phyloP scores from a whole-genome alignment of 1,284 basidiomycete genomes.

The Apiotrichum akiyoshidainum region DNA sequence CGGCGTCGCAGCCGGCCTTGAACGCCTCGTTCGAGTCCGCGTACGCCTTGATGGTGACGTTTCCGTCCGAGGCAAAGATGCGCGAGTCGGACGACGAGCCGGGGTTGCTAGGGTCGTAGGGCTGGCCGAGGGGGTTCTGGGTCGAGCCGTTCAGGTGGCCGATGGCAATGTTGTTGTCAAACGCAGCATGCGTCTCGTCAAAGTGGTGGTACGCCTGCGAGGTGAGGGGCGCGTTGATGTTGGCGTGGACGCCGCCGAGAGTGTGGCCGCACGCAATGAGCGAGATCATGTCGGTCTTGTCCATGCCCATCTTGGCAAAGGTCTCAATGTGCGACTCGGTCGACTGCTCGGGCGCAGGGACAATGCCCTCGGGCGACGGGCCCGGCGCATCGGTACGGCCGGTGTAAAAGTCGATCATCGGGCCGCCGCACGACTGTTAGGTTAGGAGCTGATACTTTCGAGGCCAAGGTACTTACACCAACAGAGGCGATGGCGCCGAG shows the following conservation, averaged over 20 bases:
- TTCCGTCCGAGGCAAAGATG: slow-evolving; percentile 17
- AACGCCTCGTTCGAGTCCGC: slow-evolving; percentile 14
- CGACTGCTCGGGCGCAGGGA: slow-evolving; percentile 18
- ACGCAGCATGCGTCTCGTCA: slow-evolving; percentile 10
- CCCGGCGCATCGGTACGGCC: slow-evolving; percentile 13
- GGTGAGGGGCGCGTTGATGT: slow-evolving; percentile 15
- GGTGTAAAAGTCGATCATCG: slow-evolving; percentile 15
- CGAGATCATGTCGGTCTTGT: slow-evolving; percentile 15
- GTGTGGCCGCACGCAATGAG: slow-evolving; percentile 23
- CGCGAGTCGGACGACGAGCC: slow-evolving; percentile 15
- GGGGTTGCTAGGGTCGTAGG: slow-evolving; percentile 10
- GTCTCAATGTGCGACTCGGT: slow-evolving; percentile 17
- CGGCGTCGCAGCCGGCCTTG: slow-evolving; percentile 10
- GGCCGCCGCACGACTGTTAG: slow-evolving; percentile 18
- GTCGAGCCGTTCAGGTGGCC: slow-evolving; percentile 13
- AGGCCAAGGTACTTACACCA: background rate
- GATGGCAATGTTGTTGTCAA: slow-evolving; percentile 18
- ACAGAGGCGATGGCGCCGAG: slow-evolving; percentile 5
- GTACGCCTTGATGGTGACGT: slow-evolving; percentile 15
- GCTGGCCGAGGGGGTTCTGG: slow-evolving; percentile 20
- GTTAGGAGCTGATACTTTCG: too few relatives aligned
- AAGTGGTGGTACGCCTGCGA: slow-evolving; percentile 6
- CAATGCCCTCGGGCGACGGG: slow-evolving; percentile 7
- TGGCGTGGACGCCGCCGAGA: slow-evolving; percentile 21
- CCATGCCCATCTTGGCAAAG: slow-evolving; percentile 25